phyloP scores from a whole-genome alignment of 176 grass and related monocot genomes.

The Saccharum officinarum region DNA sequence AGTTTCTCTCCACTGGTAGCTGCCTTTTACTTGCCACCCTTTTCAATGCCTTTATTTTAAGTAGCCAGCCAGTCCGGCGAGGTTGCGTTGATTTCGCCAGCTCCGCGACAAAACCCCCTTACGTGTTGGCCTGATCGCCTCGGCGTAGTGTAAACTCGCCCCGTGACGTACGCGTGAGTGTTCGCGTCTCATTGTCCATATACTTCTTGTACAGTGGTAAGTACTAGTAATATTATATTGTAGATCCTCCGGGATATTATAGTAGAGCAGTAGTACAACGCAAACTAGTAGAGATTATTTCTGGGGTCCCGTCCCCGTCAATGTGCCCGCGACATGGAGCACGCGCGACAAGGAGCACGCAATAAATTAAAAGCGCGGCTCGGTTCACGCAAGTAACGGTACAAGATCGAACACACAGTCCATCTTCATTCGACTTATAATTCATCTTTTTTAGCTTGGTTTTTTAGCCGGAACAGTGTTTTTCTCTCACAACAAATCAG shows the following conservation, averaged over 20 bases:
- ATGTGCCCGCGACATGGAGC: too few relatives aligned
- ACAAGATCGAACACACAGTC: neutral
- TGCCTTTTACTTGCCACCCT: neutral
- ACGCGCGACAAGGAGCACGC: neutral
- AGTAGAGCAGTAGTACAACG: too few relatives aligned
- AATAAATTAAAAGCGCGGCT: constrained; percentile 9
- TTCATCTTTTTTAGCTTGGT: too few relatives aligned
- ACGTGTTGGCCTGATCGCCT: constrained; percentile 19
- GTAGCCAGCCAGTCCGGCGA: neutral
- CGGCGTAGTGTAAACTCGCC: neutral
- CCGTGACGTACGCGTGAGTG: neutral
- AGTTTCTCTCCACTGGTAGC: neutral
- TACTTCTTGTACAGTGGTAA: too few relatives aligned
- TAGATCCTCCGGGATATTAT: too few relatives aligned
- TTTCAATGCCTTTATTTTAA: neutral
- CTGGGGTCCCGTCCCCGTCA: neutral
- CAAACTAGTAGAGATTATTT: neutral
- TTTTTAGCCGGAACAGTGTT: too few relatives aligned
- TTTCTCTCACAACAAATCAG: too few relatives aligned
- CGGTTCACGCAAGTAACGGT: neutral
- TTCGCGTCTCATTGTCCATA: neutral
- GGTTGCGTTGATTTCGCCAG: neutral
- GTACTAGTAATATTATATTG: too few relatives aligned
- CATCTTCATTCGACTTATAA: too few relatives aligned
- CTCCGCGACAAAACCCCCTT: neutral